Evolutionary conservation across 2,329 filamentous ascomycete genomes (phyloP).

Genomic region (Didymella segeticola): DNA sequence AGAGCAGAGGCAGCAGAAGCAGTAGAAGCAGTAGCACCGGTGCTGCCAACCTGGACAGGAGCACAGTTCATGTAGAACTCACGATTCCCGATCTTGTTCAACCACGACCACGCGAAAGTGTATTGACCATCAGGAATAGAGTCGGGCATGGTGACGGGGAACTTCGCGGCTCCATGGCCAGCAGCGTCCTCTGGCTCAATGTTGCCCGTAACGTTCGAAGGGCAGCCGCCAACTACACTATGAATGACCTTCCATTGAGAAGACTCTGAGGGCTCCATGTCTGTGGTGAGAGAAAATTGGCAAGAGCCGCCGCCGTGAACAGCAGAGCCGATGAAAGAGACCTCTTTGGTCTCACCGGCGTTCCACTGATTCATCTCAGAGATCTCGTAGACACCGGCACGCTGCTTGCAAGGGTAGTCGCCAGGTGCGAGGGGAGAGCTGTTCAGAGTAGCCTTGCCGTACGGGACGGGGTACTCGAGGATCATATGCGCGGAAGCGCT

Average conservation of each 20-base stretch:
- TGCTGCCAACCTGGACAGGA: slow-evolving; percentile 68
- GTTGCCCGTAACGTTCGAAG: slow-evolving; percentile 62
- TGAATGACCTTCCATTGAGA: slow-evolving; percentile 88
- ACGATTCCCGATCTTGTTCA: slow-evolving; percentile 89
- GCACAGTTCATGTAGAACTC: slow-evolving; percentile 99
- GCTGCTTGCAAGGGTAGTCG: slow-evolving; percentile 85
- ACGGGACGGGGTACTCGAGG: slow-evolving; percentile 73
- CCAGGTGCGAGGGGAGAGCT: slow-evolving; percentile 69
- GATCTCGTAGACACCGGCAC: slow-evolving; percentile 55
- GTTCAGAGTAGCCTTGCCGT: slow-evolving; percentile 53
- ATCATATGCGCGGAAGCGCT: slow-evolving; percentile 76
- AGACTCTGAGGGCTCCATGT: slow-evolving; percentile 65
- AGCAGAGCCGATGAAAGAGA: slow-evolving; percentile 57
- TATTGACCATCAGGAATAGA: slow-evolving; percentile 76
- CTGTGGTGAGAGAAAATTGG: slow-evolving; percentile 85
- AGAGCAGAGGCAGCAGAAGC: slow-evolving; percentile 45
- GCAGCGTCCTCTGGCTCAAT: slow-evolving; percentile 20
- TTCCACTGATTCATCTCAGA: slow-evolving; percentile 65
- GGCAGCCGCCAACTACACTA: slow-evolving; percentile 86
- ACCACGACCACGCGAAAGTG: slow-evolving; percentile 90
- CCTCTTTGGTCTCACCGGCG: slow-evolving; percentile 58
- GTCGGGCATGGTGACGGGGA: slow-evolving; percentile 74
- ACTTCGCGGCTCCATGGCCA: slow-evolving; percentile 65
- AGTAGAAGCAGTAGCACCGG: slow-evolving; percentile 46
- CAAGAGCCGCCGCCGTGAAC: slow-evolving; percentile 92